A percentile compares a stretch with the other conserved stretches of the same genome.
Evolutionary conservation across 192 early-diverging fungal species (phyloP).

Genomic region (Paraglomus brasilianum): DNA sequence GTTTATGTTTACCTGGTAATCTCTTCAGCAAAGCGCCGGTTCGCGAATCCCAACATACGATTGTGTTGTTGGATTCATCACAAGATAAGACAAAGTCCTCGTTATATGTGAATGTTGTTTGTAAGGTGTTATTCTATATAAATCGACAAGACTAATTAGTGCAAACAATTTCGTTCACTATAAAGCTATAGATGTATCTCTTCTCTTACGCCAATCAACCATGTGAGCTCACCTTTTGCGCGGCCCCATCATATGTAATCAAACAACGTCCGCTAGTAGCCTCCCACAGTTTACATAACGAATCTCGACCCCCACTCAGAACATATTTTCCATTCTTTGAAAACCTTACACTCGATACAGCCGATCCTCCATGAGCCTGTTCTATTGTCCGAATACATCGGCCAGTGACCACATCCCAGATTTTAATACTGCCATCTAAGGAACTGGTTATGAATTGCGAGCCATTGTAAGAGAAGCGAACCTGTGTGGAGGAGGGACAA

Average conservation of each 20-base stretch:
- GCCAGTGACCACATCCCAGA: slow-evolving; percentile 83
- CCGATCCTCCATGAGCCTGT: slow-evolving; percentile 72
- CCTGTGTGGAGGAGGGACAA: slow-evolving; percentile 45
- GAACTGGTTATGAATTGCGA: slow-evolving; percentile 73
- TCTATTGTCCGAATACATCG: slow-evolving; percentile 73
- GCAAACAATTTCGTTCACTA: background rate
- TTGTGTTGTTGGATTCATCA: slow-evolving; percentile 61
- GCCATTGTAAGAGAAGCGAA: slow-evolving; percentile 69
- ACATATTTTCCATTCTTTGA: slow-evolving; percentile 75
- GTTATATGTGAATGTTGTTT: slow-evolving; percentile 63
- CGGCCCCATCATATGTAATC: slow-evolving; percentile 69
- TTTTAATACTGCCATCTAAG: slow-evolving; percentile 80
- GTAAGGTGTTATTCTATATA: slow-evolving; percentile 38
- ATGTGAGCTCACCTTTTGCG: slow-evolving; percentile 42
- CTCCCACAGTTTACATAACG: slow-evolving; percentile 79
- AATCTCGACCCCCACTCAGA: slow-evolving; percentile 79
- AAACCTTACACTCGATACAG: slow-evolving; percentile 72
- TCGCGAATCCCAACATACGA: slow-evolving; percentile 72
- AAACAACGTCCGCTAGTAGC: slow-evolving; percentile 68
- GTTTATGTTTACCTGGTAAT: slow-evolving; percentile 40
- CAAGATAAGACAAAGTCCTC: slow-evolving; percentile 69
- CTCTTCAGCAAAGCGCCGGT: slow-evolving; percentile 59
- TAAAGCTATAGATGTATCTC: background rate
- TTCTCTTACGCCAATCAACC: background rate
- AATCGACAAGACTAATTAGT: background rate